Evolutionary conservation across 2,329 filamentous ascomycete genomes (phyloP).

Genomic region (Dryadomyces quercivorus): DNA sequence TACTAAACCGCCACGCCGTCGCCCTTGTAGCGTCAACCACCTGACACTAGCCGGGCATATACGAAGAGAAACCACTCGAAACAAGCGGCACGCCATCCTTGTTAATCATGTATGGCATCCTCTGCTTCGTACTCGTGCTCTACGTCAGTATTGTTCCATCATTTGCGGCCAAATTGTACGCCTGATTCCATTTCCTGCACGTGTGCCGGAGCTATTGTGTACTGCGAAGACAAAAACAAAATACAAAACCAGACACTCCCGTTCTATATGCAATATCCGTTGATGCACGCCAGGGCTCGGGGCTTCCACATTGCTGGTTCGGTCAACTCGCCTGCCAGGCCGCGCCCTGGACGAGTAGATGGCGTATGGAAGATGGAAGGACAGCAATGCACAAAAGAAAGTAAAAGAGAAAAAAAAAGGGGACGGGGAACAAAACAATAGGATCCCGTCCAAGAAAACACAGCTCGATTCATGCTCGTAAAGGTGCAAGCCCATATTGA

Average conservation of each 20-base stretch:
- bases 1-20: too few species aligned
- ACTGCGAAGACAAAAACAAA: constrained; percentile 1
- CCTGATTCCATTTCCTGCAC: neutral
- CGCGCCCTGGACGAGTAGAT: neutral
- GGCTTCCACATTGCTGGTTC: neutral
- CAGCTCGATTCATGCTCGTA: constrained; percentile 2
- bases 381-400: neutral
- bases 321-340: neutral
- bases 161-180: neutral
- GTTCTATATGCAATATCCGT: constrained; percentile 10
- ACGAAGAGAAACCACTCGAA: too few species aligned
- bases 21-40: too few species aligned
- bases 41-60: too few species aligned
- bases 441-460: neutral
- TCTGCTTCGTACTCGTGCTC: too few species aligned
- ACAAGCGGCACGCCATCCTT: too few species aligned
- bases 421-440: neutral
- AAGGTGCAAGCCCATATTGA: neutral
- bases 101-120: too few species aligned
- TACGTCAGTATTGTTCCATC: too few species aligned
- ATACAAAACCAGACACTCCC: constrained; percentile 6
- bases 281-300: neutral
- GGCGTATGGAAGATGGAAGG: too few species aligned
- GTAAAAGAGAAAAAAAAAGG: neutral
- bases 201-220: neutral